Percentiles rank a stretch among this genome's conserved stretches.
phyloP scores from a whole-genome alignment of 2,329 filamentous ascomycete genomes.

The Ustilaginoidea virens region DNA sequence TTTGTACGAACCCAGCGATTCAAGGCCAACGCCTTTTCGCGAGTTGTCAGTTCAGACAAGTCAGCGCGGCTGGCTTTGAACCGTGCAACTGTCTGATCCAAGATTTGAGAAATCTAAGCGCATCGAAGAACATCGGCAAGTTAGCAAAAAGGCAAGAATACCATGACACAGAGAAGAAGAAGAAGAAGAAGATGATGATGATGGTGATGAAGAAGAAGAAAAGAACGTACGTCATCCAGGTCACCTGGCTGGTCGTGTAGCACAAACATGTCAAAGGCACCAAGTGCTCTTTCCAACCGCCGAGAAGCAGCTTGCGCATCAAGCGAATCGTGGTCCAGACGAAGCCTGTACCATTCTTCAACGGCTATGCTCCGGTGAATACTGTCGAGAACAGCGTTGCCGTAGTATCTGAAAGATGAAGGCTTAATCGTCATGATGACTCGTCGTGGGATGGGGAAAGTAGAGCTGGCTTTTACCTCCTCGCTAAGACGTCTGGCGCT shows the following conservation, averaged over 20 bases:
- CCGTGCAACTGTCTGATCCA: slow-evolving; percentile 46
- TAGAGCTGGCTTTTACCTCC: slow-evolving; percentile 30
- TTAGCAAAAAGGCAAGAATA: not conserved
- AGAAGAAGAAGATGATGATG: not conserved
- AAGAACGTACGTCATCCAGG: slow-evolving; percentile 45
- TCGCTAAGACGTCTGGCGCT: slow-evolving; percentile 59
- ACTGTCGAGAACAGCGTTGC: slow-evolving; percentile 56
- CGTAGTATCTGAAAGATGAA: slow-evolving; percentile 48
- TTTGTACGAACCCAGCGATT: slow-evolving; percentile 53
- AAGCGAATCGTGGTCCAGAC: slow-evolving; percentile 8
- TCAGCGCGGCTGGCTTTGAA: slow-evolving; percentile 38
- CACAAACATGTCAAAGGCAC: slow-evolving; percentile 82
- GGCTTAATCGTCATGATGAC: slow-evolving; percentile 3
- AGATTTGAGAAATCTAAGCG: slow-evolving; percentile 39
- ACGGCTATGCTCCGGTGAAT: slow-evolving; percentile 72
- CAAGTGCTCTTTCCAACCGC: slow-evolving; percentile 56
- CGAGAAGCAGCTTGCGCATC: slow-evolving; percentile 21
- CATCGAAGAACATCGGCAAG: not conserved
- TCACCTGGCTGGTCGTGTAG: slow-evolving; percentile 59
- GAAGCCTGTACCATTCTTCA: slow-evolving; percentile 49
- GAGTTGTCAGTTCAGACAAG: slow-evolving; percentile 41
- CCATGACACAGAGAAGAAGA: not conserved
- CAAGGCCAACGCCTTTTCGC: slow-evolving; percentile 52
- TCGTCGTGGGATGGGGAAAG: not conserved
- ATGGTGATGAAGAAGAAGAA: not conserved